Conservation (phyloP, 345 rosid species). For the Capsella bursapastoris region DNA sequence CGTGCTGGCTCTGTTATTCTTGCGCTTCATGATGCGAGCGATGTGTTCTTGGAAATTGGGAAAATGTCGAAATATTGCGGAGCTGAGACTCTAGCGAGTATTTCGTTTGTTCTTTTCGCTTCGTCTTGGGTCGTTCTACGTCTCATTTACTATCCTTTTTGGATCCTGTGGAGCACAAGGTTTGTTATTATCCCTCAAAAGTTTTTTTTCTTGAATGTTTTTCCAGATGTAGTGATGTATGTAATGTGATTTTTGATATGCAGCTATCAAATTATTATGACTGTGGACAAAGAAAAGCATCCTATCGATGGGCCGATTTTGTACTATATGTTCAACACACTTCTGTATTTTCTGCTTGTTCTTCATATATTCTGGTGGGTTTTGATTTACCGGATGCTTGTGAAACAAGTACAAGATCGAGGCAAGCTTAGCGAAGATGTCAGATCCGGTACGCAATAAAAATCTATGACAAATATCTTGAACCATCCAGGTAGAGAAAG, state of each 20-base stretch:
- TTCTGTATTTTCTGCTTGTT: constrained; percentile 71
- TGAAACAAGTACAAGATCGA: constrained; percentile 76
- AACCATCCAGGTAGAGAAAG: neutral
- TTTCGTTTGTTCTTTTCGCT: constrained; percentile 79
- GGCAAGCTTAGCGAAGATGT: constrained; percentile 87
- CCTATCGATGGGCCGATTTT: constrained; percentile 61
- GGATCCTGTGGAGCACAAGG: constrained; percentile 99
- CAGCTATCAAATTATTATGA: constrained; percentile 81
- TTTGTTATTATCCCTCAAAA: constrained; percentile 41
- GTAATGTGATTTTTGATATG: constrained; percentile 11
- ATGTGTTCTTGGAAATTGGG: constrained; percentile 90
- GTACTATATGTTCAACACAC: constrained; percentile 84
- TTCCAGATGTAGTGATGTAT: neutral
- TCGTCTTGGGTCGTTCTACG: constrained; percentile 89
- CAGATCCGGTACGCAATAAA: constrained; percentile 71
- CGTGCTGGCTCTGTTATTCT: constrained; percentile 93
- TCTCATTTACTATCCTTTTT: constrained; percentile 90
- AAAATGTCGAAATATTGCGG: constrained; percentile 95
- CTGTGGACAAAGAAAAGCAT: constrained; percentile 76
- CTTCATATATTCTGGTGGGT: constrained; percentile 97
- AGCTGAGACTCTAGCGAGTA: constrained; percentile 76
- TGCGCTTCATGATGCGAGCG: constrained; percentile 96
- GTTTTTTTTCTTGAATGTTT: constrained; percentile 24
- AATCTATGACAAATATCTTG: neutral
- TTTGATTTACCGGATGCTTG: constrained; percentile 80